These are phyloP conservation scores for Microsporum audouinii DNA, from an alignment of 2,329 filamentous ascomycete species.

Conservation along the genomic window DNA sequence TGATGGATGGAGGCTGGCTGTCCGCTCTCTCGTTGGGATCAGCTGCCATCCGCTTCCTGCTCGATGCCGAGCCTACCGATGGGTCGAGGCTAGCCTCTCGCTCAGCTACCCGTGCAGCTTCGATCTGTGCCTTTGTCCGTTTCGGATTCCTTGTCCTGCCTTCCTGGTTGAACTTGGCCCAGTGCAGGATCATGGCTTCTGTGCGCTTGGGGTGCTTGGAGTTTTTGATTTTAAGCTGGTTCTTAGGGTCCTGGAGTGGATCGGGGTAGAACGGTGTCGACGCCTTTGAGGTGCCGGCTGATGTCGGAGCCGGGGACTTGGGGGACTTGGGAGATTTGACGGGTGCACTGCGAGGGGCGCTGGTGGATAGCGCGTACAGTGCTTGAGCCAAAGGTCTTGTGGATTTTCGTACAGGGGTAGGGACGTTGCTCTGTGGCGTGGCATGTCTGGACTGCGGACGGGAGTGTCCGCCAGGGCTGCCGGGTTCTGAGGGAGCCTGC, in stretches of 20 bases:
- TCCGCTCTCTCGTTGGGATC: neutral
- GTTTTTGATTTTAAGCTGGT: slow-evolving; percentile 29
- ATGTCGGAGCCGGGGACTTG: slow-evolving; percentile 12
- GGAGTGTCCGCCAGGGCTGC: slow-evolving; percentile 7
- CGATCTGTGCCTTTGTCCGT: slow-evolving; percentile 35
- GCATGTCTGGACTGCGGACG: slow-evolving; percentile 11
- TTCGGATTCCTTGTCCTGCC: slow-evolving; percentile 35
- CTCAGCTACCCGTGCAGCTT: slow-evolving; percentile 26
- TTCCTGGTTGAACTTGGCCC: slow-evolving; percentile 34
- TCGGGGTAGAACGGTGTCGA: slow-evolving; percentile 15
- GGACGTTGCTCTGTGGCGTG: slow-evolving; percentile 9
- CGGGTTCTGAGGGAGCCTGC: slow-evolving; percentile 11
- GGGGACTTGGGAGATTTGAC: slow-evolving; percentile 9
- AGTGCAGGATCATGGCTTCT: slow-evolving; percentile 36
- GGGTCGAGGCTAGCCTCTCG: slow-evolving; percentile 6
- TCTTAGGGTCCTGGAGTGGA: slow-evolving; percentile 16
- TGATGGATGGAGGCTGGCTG: neutral
- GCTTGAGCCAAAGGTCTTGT: slow-evolving; percentile 8
- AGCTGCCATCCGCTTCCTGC: neutral
- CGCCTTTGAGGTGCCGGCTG: slow-evolving; percentile 12
- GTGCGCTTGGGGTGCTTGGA: slow-evolving; percentile 36
- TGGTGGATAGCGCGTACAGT: slow-evolving; percentile 5
- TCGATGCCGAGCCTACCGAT: neutral
- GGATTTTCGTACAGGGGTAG: slow-evolving; percentile 22
- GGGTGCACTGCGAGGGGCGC: slow-evolving; percentile 3